Conservation (phyloP, 148 eudicot genomes). For the Amaranthus hypochondriacus region DNA sequence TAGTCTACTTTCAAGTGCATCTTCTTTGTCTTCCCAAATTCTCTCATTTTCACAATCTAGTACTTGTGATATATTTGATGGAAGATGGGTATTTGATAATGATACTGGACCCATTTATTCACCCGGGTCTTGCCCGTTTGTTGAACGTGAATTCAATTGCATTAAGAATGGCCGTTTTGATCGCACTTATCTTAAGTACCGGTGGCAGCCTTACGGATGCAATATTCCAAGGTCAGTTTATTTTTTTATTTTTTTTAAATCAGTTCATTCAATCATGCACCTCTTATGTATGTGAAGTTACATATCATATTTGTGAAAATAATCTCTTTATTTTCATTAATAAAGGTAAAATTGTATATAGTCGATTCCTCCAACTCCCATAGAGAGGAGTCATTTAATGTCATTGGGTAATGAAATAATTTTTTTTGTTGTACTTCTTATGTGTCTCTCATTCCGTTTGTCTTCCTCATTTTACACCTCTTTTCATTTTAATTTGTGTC, state of each 20-base stretch:
- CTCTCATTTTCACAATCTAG: not conserved
- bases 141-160: conserved; percentile 55
- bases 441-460: no score
- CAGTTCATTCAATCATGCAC: not conserved
- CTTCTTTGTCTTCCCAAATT: conserved; percentile 6
- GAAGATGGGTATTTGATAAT: conserved; percentile 49
- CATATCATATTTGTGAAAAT: no score
- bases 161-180: conserved; percentile 52
- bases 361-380: no score
- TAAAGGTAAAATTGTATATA: no score
- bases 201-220: conserved; percentile 53
- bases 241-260: not conserved
- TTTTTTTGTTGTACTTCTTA: no score
- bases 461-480: no score
- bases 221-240: conserved; percentile 38
- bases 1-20: conserved; percentile 14
- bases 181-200: conserved; percentile 36
- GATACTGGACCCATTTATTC: conserved; percentile 37
- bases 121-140: conserved; percentile 56
- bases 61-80: conserved; percentile 61
- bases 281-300: no score
- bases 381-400: no score
- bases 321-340: no score
- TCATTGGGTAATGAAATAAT: no score
- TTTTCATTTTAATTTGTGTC: no score